Conservation (phyloP, 257 asterid species). For the Capsicum chinense region DNA sequence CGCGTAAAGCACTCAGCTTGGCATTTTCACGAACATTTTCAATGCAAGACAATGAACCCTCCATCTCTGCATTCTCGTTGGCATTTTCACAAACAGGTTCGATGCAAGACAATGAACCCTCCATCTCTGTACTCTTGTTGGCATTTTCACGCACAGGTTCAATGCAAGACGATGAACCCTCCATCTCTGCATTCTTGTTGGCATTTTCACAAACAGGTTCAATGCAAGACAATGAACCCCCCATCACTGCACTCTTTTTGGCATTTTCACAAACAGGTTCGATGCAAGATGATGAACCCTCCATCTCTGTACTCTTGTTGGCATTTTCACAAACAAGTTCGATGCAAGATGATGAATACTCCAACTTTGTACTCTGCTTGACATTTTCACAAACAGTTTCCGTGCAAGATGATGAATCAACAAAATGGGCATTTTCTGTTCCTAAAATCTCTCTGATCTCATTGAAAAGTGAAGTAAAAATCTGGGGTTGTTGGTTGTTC, state of each 20-base stretch:
- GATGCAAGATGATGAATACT: neutral
- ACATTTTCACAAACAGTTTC: slow-evolving; percentile 66
- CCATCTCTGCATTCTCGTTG: slow-evolving; percentile 32
- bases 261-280: slow-evolving; percentile 66
- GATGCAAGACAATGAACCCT: neutral
- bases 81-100: slow-evolving; percentile 65
- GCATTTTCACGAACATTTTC: slow-evolving; percentile 64
- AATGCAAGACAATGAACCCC: neutral
- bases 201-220: slow-evolving; percentile 67
- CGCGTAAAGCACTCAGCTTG: slow-evolving; percentile 34
- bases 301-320: slow-evolving; percentile 31
- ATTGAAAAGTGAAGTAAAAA: slow-evolving; percentile 57
- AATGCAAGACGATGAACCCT: neutral
- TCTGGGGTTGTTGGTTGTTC: slow-evolving; percentile 29
- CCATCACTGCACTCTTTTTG: slow-evolving; percentile 33
- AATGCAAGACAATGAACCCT: neutral
- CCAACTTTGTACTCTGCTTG: slow-evolving; percentile 32
- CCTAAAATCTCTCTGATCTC: slow-evolving; percentile 76
- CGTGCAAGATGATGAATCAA: neutral
- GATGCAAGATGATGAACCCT: neutral
- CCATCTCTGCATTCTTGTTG: slow-evolving; percentile 32
- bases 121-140: slow-evolving; percentile 31
- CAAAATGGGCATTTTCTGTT: slow-evolving; percentile 33
- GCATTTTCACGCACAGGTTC: slow-evolving; percentile 67
- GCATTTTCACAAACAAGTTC: slow-evolving; percentile 67